These are phyloP conservation scores for Monosporascus sp. DNA, from an alignment of 2,329 filamentous ascomycete genomes.

Conservation along the genomic window DNA sequence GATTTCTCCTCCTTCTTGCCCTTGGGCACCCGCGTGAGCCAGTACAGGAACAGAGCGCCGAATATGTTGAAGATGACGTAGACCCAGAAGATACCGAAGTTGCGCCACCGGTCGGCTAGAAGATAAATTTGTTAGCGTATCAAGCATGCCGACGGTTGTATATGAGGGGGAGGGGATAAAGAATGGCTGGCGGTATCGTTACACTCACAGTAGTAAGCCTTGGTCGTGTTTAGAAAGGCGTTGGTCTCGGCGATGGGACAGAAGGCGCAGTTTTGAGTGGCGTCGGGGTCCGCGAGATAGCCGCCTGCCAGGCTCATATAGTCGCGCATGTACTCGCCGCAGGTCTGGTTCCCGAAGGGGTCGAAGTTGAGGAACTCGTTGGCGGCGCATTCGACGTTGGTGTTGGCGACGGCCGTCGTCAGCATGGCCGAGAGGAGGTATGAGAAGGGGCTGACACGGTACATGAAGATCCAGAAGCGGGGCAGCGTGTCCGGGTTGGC, in stretches of 20 bases:
- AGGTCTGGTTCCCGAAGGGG: slow-evolving; percentile 49
- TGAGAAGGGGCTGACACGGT: slow-evolving; percentile 67
- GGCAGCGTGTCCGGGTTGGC: slow-evolving; percentile 57
- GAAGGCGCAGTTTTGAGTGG: slow-evolving; percentile 40
- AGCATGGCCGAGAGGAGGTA: slow-evolving; percentile 67
- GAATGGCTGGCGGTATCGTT: background rate
- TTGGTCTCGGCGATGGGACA: slow-evolving; percentile 34
- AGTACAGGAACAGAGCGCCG: slow-evolving; percentile 49
- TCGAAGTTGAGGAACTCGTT: slow-evolving; percentile 62
- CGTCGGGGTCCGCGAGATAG: slow-evolving; percentile 30
- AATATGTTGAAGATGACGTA: slow-evolving; percentile 52
- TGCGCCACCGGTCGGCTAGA: slow-evolving; percentile 45
- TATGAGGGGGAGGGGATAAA: background rate
- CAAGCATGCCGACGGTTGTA: background rate
- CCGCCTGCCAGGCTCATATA: slow-evolving; percentile 45
- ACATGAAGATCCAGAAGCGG: slow-evolving; percentile 74
- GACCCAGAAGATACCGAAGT: slow-evolving; percentile 50
- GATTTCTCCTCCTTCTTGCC: slow-evolving; percentile 23
- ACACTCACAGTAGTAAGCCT: slow-evolving; percentile 37
- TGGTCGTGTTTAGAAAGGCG: slow-evolving; percentile 29
- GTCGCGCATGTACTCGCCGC: slow-evolving; percentile 46
- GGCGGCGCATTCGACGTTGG: slow-evolving; percentile 51
- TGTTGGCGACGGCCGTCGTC: slow-evolving; percentile 57
- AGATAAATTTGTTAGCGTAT: slow-evolving; percentile 7
- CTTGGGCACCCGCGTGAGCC: slow-evolving; percentile 42